These are phyloP conservation scores for Bimuria novae-zelandiae DNA, from an alignment of 2,329 filamentous ascomycete species.

Conservation along the genomic window DNA sequence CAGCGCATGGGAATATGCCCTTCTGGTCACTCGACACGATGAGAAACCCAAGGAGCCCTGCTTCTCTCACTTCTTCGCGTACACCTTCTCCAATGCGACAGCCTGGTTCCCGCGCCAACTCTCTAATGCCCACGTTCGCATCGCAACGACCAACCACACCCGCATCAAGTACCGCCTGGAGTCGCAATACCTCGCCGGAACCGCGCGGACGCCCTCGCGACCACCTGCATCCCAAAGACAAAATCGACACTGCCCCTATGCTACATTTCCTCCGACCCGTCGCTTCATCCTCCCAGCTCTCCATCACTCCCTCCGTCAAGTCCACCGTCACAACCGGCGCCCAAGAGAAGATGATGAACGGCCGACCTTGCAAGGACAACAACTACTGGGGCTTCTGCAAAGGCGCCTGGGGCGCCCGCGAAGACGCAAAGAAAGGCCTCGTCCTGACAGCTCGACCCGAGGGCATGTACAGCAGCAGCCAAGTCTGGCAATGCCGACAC, in stretches of 20 bases:
- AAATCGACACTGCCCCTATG: not conserved
- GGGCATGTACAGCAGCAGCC: slow-evolving; percentile 41
- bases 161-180: not conserved
- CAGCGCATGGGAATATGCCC: not conserved
- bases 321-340: slow-evolving; percentile 21
- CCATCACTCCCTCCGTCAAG: not conserved
- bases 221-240: not conserved
- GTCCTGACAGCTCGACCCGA: slow-evolving; percentile 33
- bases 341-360: slow-evolving; percentile 36
- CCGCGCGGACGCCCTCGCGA: not conserved
- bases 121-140: not conserved
- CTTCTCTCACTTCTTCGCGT: not conserved
- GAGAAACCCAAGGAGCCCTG: not conserved
- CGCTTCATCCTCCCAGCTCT: not conserved
- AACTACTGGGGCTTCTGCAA: slow-evolving; percentile 50
- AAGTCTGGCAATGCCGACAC: slow-evolving; percentile 42
- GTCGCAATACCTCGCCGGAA: slow-evolving; percentile 1
- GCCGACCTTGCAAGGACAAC: slow-evolving; percentile 46
- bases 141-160: not conserved
- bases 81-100: not conserved
- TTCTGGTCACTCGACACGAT: not conserved
- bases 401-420: slow-evolving; percentile 44
- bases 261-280: not conserved
- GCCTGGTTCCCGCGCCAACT: not conserved
- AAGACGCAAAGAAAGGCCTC: slow-evolving; percentile 41